phyloP scores from a whole-genome alignment of 345 rosid genomes.

The Anastatica hierochuntica region DNA sequence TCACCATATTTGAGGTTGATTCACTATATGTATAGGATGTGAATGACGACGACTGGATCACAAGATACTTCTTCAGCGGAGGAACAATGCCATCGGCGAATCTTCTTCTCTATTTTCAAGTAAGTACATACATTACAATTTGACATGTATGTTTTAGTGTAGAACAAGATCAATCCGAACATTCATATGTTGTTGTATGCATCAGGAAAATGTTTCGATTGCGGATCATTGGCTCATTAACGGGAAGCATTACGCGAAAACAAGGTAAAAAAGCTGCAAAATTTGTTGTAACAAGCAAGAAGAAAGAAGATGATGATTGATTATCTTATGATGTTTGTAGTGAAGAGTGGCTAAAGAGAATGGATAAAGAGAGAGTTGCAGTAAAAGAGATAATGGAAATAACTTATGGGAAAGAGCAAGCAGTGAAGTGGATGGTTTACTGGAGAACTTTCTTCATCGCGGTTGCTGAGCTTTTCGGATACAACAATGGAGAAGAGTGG shows the following conservation, averaged over 20 bases:
- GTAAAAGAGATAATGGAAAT: slow-evolving; percentile 61
- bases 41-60: slow-evolving; percentile 89
- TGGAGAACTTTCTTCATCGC: slow-evolving; percentile 84
- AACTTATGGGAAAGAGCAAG: slow-evolving; percentile 67
- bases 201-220: slow-evolving; percentile 61
- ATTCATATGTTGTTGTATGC: background rate
- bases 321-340: slow-evolving; percentile 23
- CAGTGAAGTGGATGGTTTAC: slow-evolving; percentile 77
- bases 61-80: slow-evolving; percentile 76
- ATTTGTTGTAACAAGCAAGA: background rate
- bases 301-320: background rate
- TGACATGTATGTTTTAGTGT: background rate
- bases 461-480: slow-evolving; percentile 80
- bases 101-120: slow-evolving; percentile 89
- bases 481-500: slow-evolving; percentile 85
- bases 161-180: background rate
- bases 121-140: slow-evolving; percentile 10
- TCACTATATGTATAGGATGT: slow-evolving; percentile 32
- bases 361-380: slow-evolving; percentile 47
- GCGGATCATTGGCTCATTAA: slow-evolving; percentile 71
- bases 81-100: slow-evolving; percentile 88
- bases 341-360: slow-evolving; percentile 83
- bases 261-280: slow-evolving; percentile 36
- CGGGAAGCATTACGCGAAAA: slow-evolving; percentile 76
- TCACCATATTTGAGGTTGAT: background rate